Conservation (phyloP, 108 stramenopile species). For the Cyclotella kingstonii region DNA sequence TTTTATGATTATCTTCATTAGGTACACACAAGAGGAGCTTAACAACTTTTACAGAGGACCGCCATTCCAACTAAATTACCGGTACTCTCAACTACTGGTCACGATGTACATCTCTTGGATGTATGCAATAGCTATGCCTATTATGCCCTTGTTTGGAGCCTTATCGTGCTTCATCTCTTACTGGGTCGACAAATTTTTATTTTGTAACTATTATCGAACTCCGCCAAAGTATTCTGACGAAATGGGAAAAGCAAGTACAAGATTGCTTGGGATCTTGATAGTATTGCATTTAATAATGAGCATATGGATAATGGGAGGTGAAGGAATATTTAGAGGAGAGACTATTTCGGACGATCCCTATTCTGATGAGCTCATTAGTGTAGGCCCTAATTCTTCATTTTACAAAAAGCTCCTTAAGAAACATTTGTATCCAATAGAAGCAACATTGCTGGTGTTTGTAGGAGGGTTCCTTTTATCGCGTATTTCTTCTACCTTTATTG, state of each 20-base stretch:
- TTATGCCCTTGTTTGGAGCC: slow-evolving; percentile 62
- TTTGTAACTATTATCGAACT: slow-evolving; percentile 70
- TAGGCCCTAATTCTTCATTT: not conserved
- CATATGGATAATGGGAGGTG: slow-evolving; percentile 52
- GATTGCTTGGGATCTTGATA: slow-evolving; percentile 39
- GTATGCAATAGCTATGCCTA: slow-evolving; percentile 72
- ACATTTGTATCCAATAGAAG: slow-evolving; percentile 40
- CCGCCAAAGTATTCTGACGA: slow-evolving; percentile 62
- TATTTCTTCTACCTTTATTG: slow-evolving; percentile 26
- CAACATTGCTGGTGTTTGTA: slow-evolving; percentile 25
- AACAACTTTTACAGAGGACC: slow-evolving; percentile 64
- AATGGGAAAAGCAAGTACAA: slow-evolving; percentile 48
- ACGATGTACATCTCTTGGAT: slow-evolving; percentile 75
- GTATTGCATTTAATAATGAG: slow-evolving; percentile 48
- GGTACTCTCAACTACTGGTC: slow-evolving; percentile 67
- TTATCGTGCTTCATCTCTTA: slow-evolving; percentile 59
- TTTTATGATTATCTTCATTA: not conserved
- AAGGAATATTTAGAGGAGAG: slow-evolving; percentile 47
- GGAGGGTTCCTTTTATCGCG: slow-evolving; percentile 17
- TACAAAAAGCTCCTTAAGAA: slow-evolving; percentile 35
- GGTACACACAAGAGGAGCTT: slow-evolving; percentile 67
- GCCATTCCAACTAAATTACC: slow-evolving; percentile 54
- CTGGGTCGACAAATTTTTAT: slow-evolving; percentile 82
- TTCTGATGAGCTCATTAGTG: slow-evolving; percentile 7
- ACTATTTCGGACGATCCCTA: slow-evolving; percentile 19